Conservation (phyloP, 345 rosid species). For the Fremontodendron californicum region DNA sequence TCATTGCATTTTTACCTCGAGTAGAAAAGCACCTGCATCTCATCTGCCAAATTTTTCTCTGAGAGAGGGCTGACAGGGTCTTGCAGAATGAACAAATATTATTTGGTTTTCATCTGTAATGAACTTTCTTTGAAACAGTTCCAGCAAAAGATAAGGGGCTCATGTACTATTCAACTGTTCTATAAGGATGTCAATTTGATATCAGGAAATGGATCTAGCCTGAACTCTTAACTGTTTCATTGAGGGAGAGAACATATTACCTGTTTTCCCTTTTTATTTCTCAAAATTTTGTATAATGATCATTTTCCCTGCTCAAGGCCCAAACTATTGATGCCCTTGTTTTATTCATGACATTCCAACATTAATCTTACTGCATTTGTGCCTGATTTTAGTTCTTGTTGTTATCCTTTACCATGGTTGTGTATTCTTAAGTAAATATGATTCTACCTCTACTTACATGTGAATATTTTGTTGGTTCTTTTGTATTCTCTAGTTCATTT, state of each 20-base stretch:
- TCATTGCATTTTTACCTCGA: background rate
- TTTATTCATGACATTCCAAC: background rate
- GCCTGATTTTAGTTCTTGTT: background rate
- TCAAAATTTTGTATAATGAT: background rate
- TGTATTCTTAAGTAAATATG: background rate
- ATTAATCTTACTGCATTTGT: background rate
- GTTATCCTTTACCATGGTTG: background rate
- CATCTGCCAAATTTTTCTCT: background rate
- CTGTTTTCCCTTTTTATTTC: too few species aligned
- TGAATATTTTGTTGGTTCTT: background rate
- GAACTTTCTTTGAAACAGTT: background rate
- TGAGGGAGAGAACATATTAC: background rate
- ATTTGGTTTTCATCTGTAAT: background rate
- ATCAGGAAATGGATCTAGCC: constrained; percentile 3
- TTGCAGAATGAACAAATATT: background rate
- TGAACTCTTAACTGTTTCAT: background rate
- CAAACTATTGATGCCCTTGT: background rate
- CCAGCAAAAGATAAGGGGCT: background rate
- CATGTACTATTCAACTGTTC: background rate
- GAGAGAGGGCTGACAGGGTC: background rate
- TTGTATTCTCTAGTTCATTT: background rate
- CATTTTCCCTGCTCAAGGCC: background rate
- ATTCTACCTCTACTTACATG: background rate
- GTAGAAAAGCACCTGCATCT: background rate
- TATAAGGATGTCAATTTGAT: background rate